A percentile compares a stretch with the other conserved stretches of the same genome.
phyloP scores from a whole-genome alignment of 495 filamentous ascomycete genomes.

The Rostrohypoxylon terebratum region DNA sequence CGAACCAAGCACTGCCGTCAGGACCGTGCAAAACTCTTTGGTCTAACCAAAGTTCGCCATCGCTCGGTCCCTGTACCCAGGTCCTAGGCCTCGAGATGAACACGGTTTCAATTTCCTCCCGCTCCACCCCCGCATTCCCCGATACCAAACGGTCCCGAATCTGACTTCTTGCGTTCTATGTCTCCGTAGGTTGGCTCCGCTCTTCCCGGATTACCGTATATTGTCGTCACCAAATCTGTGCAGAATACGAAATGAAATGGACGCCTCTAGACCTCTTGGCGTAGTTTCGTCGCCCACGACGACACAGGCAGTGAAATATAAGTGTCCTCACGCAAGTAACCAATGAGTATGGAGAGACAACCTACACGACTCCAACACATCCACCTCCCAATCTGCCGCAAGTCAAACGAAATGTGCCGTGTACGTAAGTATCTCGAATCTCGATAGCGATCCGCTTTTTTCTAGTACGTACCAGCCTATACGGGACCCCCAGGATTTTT shows the following conservation, averaged over 20 bases:
- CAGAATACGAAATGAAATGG: not conserved
- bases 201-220: slow-evolving; percentile 7
- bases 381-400: not conserved
- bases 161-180: slow-evolving; percentile 19
- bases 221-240: not conserved
- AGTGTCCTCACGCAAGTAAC: not conserved
- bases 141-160: slow-evolving; percentile 19
- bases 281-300: not conserved
- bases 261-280: not conserved
- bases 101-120: slow-evolving; percentile 1
- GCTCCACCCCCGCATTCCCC: slow-evolving; percentile 24
- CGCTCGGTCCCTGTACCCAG: not conserved
- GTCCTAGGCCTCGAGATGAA: not conserved
- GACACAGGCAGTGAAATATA: not conserved
- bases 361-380: not conserved
- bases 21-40: not conserved
- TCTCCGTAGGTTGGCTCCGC: slow-evolving; percentile 25
- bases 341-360: not conserved
- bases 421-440: slow-evolving; percentile 1
- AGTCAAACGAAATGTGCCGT: not conserved
- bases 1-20: not conserved
- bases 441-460: slow-evolving; percentile 27
- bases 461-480: slow-evolving; percentile 1
- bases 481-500: not conserved
- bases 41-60: slow-evolving; percentile 1